Conservation (phyloP, 202 grass and related monocot genomes). For the Carex sylvatica region DNA sequence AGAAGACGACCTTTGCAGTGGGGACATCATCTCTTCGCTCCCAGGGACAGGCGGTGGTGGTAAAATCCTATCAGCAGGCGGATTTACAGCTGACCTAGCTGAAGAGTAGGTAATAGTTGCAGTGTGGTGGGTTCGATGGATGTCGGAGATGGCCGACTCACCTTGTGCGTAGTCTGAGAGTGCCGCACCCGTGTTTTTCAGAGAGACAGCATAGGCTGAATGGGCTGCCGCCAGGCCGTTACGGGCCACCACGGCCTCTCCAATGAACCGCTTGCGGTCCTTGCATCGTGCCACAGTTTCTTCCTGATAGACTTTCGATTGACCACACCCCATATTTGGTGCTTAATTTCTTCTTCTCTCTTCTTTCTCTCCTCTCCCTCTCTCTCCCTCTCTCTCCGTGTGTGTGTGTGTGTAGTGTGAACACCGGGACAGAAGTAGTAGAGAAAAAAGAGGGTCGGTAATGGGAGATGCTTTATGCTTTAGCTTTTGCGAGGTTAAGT, state of each 20-base stretch:
- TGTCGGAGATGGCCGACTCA: conserved; percentile 9
- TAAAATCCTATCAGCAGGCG: conserved; percentile 16
- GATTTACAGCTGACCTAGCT: neutral
- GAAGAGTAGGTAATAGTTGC: neutral
- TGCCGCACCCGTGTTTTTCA: conserved; percentile 72
- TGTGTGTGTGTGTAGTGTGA: neutral
- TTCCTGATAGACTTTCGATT: conserved; percentile 73
- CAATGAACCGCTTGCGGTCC: conserved; percentile 59
- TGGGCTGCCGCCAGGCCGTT: conserved; percentile 66
- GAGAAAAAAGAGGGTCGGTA: neutral
- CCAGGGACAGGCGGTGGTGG: conserved; percentile 33
- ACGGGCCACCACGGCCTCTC: conserved; percentile 38
- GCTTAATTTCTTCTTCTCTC: neutral
- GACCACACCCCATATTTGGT: conserved; percentile 66
- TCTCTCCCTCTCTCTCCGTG: conserved; percentile 13
- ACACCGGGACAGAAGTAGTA: neutral
- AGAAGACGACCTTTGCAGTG: conserved; percentile 46
- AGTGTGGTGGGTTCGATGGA: conserved; percentile 3
- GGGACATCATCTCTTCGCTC: neutral
- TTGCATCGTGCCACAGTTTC: conserved; percentile 53
- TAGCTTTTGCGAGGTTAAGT: conserved; percentile 12
- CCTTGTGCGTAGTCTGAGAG: conserved; percentile 68
- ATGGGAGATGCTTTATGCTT: neutral
- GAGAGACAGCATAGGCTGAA: conserved; percentile 49
- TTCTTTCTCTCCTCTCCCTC: neutral